A percentile compares a stretch with the other conserved stretches of the same genome.
These are phyloP conservation scores for Lactarius akahatsu DNA, from an alignment of 768 basidiomycete species.

Conservation along the genomic window DNA sequence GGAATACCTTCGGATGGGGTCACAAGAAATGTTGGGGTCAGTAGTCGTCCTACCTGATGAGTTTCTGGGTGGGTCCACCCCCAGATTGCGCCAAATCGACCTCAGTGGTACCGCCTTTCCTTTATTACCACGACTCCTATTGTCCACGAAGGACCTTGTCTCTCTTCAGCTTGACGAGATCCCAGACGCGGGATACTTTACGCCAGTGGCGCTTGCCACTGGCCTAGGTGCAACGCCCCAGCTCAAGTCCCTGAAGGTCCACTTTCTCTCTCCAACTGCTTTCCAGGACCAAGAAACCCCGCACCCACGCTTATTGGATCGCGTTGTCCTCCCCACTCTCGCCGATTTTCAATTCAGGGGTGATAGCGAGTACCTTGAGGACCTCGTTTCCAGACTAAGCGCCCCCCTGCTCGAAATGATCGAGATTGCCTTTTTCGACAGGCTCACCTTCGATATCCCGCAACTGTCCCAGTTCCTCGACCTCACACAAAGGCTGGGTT, in stretches of 20 bases:
- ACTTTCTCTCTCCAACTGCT: neutral
- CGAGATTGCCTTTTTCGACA: constrained; percentile 10
- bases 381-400: constrained; percentile 11
- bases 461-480: constrained; percentile 12
- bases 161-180: constrained; percentile 17
- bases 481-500: constrained; percentile 5
- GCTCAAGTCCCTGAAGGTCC: constrained; percentile 8
- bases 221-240: constrained; percentile 8
- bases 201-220: constrained; percentile 15
- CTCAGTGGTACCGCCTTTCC: constrained; percentile 17
- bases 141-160: constrained; percentile 12
- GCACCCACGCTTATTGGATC: neutral
- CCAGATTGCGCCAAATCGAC: constrained; percentile 10
- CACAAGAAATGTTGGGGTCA: constrained; percentile 8
- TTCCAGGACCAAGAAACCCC: neutral
- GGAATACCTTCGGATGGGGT: constrained; percentile 8
- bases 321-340: constrained; percentile 3
- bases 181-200: constrained; percentile 15
- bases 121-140: constrained; percentile 14
- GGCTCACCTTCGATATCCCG: constrained; percentile 9
- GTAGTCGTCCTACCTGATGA: constrained; percentile 14
- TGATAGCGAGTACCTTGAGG: constrained; percentile 16
- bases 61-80: constrained; percentile 14
- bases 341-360: constrained; percentile 18
- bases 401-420: constrained; percentile 13